A percentile compares a stretch with the other conserved stretches of the same genome.
phyloP scores from a whole-genome alignment of 2,329 filamentous ascomycete genomes.

The Sclerotinia nivalis region DNA sequence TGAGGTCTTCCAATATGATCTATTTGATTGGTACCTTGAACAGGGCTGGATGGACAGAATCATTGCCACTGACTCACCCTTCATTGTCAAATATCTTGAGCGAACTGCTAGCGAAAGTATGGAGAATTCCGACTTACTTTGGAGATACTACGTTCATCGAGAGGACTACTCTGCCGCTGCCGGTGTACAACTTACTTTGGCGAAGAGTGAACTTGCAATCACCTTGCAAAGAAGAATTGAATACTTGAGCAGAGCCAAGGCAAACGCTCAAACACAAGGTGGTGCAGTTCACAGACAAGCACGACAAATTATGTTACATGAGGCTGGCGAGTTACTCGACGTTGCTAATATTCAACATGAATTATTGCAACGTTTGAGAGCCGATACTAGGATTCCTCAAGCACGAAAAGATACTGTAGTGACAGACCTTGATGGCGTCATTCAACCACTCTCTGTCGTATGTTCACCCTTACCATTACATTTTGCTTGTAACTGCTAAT shows the following conservation, averaged over 20 bases:
- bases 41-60: conserved; percentile 84
- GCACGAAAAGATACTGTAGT: conserved; percentile 66
- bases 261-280: conserved; percentile 84
- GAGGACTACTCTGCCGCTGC: conserved; percentile 85
- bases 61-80: conserved; percentile 78
- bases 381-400: conserved; percentile 67
- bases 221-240: conserved; percentile 83
- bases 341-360: conserved; percentile 96
- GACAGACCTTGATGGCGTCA: conserved; percentile 70
- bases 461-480: conserved; percentile 42
- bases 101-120: conserved; percentile 71
- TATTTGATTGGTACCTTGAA: conserved; percentile 97
- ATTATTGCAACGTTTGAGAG: conserved; percentile 72
- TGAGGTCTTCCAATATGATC: conserved; percentile 89
- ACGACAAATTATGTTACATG: conserved; percentile 81
- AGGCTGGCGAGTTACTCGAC: conserved; percentile 83
- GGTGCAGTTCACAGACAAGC: conserved; percentile 74
- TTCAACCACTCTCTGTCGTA: conserved; percentile 75
- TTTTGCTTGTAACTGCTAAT: conserved; percentile 23
- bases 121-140: conserved; percentile 84
- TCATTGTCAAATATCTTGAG: conserved; percentile 83
- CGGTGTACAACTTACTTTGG: conserved; percentile 79
- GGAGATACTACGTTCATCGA: conserved; percentile 86
- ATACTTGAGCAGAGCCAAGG: conserved; percentile 86
- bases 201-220: conserved; percentile 77